These are phyloP conservation scores for Babesia bigemina DNA, from an alignment of 169 alveolate species.

Conservation along the genomic window DNA sequence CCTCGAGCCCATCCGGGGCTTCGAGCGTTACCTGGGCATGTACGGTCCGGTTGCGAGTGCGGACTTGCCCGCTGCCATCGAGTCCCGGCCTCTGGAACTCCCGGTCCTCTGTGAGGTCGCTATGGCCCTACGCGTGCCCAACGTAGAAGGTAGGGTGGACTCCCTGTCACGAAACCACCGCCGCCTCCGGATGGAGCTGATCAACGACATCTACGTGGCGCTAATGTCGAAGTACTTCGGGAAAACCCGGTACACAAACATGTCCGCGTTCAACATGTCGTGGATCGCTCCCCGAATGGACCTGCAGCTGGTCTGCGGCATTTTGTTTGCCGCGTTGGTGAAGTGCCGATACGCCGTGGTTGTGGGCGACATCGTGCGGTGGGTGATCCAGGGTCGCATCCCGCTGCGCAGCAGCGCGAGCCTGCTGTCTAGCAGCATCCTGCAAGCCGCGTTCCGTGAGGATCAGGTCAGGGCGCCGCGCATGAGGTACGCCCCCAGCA, in stretches of 20 bases:
- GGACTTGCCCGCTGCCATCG: not conserved
- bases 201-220: slow-evolving; percentile 10
- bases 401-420: slow-evolving; percentile 43
- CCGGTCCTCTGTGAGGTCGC: not conserved
- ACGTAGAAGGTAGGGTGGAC: not conserved
- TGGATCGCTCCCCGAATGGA: slow-evolving; percentile 55
- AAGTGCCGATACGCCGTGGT: slow-evolving; percentile 58
- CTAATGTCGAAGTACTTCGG: slow-evolving; percentile 21
- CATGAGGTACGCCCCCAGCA: slow-evolving; percentile 11
- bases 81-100: slow-evolving; percentile 8
- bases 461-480: not conserved
- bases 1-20: slow-evolving; percentile 12
- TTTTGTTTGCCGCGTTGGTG: slow-evolving; percentile 20
- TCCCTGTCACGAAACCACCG: not conserved
- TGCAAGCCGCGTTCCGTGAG: slow-evolving; percentile 24
- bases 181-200: slow-evolving; percentile 8
- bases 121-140: not conserved
- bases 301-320: slow-evolving; percentile 26
- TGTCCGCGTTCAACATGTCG: not conserved
- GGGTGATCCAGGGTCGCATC: slow-evolving; percentile 54
- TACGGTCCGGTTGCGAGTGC: not conserved
- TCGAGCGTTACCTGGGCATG: not conserved
- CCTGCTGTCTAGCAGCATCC: slow-evolving; percentile 20
- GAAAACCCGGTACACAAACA: not conserved
- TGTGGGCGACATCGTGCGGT: slow-evolving; percentile 36